Base-by-base conservation (phyloP, 257 asterid species). In the Nicotiana tabacum region DNA sequence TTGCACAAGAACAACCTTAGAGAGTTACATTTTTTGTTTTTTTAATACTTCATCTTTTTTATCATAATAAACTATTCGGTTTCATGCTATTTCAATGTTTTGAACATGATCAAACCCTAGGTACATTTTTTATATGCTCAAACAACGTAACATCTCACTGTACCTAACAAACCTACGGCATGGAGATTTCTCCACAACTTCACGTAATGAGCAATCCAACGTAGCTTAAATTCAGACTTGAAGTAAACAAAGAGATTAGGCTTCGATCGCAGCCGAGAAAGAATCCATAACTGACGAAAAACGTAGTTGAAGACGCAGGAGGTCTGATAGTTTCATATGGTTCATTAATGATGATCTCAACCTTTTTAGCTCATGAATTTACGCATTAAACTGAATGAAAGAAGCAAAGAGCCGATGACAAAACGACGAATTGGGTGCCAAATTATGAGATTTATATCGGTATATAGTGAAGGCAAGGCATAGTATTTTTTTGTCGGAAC, bases 251-350 rank as follows among this genome's bases (percentile, higher is more conserved):
- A 27, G 30, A 24, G 77, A 65, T 29, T 29, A 90, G 5, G 95
- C 95, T 83, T 91, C 95, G 56, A 90, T 88, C 51, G 93, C 93
- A 43, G 86, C 87, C 6, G 88, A 83, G 76, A 88, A 91, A 21
- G 95, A 88, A 83, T 89, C 56, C 56, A 90, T 85, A 77, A 82
- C 86, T n/a, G 89, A 85, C 69, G 30, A 60, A 21, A 80, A 66
- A 39, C 8, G 5, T 39, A 8, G 48, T 39, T 39, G 48, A 39
- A 39, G 9, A 39, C 48, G 1, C 48, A 53, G 11, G 17, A 53
- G 11, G 4, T 11, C 13, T 53, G 58, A 53, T 53, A 11, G 58
- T 4, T 53, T 53, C 58, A 53, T 53, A 11, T 53, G 13, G 58
- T 16, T 13, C 5, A 53, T 11, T 53, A 16, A 53, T 12, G 17